phyloP scores from a whole-genome alignment of 2,329 filamentous ascomycete species.

The Penicillium brasilianum region DNA sequence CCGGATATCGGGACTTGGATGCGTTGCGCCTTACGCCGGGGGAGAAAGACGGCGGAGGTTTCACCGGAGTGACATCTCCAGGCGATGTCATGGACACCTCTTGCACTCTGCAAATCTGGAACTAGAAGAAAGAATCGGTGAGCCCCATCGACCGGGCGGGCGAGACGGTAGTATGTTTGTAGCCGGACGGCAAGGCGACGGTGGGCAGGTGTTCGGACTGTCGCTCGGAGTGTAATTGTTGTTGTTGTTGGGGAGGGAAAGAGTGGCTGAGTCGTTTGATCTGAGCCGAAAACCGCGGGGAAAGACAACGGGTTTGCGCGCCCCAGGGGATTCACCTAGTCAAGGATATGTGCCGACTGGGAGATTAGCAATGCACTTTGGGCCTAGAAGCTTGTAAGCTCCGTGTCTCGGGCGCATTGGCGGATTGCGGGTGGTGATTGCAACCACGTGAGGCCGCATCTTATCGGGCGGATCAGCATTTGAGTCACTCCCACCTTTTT shows the following conservation, averaged over 20 bases:
- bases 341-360: neutral
- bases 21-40: conserved; percentile 65
- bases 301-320: conserved; percentile 7
- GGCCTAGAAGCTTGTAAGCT: conserved; percentile 12
- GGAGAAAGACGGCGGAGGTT: conserved; percentile 72
- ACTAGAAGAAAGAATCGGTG: conserved; percentile 28
- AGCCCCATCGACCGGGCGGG: conserved; percentile 37
- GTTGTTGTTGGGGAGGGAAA: conserved; percentile 24
- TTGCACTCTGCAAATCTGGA: conserved; percentile 33
- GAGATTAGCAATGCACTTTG: conserved; percentile 2
- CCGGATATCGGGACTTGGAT: conserved; percentile 63
- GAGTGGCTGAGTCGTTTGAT: conserved; percentile 23
- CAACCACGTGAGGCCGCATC: conserved; percentile 33
- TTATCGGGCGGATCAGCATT: conserved; percentile 27
- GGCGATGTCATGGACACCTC: conserved; percentile 69
- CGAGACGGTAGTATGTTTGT: neutral
- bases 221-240: conserved; percentile 13
- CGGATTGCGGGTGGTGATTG: conserved; percentile 27
- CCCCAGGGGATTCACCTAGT: neutral
- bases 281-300: conserved; percentile 17
- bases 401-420: conserved; percentile 12
- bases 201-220: conserved; percentile 12
- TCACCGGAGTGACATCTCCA: conserved; percentile 67
- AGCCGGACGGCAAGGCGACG: neutral
- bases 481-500: conserved; percentile 19